Percentiles rank a stretch among this genome's conserved stretches.
phyloP scores from a whole-genome alignment of 2,329 filamentous ascomycete genomes.

The Sporothrix curviconia region DNA sequence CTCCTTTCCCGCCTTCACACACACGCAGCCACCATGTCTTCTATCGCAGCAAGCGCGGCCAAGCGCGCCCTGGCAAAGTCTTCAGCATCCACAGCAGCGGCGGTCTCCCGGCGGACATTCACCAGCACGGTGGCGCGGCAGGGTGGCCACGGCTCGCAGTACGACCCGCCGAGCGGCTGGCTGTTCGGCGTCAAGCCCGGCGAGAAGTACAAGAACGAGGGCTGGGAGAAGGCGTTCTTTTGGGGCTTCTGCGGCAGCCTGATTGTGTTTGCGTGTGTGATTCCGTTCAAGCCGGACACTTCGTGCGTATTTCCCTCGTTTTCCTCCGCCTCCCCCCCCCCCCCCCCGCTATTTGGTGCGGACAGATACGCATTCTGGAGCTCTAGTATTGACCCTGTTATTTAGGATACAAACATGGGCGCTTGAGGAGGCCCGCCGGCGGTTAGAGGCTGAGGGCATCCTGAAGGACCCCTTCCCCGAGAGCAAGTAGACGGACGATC shows the following conservation, averaged over 20 bases:
- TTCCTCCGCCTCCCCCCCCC: constrained; percentile 10
- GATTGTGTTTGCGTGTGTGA: constrained; percentile 65
- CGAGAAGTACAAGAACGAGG: constrained; percentile 92
- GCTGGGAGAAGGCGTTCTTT: constrained; percentile 85
- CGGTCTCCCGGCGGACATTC: constrained; percentile 13
- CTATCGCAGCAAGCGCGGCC: constrained; percentile 4
- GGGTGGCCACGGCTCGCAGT: constrained; percentile 64
- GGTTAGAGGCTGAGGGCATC: constrained; percentile 94
- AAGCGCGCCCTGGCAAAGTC: constrained; percentile 7
- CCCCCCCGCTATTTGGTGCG: not conserved
- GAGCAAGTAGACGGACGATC: constrained; percentile 48
- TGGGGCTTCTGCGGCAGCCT: constrained; percentile 79
- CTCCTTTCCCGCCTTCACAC: not conserved
- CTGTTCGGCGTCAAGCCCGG: constrained; percentile 90
- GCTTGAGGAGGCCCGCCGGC: constrained; percentile 87
- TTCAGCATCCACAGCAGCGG: not conserved
- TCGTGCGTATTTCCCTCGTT: too few relatives aligned
- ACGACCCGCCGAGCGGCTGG: constrained; percentile 86
- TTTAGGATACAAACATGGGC: constrained; percentile 97
- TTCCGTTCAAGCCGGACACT: constrained; percentile 97
- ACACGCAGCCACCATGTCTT: constrained; percentile 3
- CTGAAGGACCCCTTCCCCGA: constrained; percentile 67
- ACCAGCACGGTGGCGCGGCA: constrained; percentile 12
- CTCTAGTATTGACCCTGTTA: too few relatives aligned
- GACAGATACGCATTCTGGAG: too few relatives aligned